A percentile compares a stretch with the other conserved stretches of the same genome.
Conservation (phyloP, 306 rosid species). For the Cucurbita moschata region DNA sequence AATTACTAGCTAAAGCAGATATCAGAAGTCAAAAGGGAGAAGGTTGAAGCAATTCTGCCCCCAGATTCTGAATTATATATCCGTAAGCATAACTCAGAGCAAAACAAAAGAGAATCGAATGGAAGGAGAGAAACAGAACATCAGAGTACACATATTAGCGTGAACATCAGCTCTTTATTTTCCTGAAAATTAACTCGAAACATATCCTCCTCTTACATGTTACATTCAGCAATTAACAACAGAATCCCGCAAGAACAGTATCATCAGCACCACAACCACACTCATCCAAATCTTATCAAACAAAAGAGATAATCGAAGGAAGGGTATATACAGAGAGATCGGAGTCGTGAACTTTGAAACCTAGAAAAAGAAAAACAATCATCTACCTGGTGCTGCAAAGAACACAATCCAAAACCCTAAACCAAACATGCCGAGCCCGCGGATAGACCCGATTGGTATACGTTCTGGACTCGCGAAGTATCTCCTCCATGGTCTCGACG, state of each 20-base stretch:
- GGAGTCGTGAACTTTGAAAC: neutral
- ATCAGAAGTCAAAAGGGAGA: neutral
- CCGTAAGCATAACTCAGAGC: too few relatives aligned
- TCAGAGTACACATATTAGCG: neutral
- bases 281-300: neutral
- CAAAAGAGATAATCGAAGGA: neutral
- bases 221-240: neutral
- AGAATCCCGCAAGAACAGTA: neutral
- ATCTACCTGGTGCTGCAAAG: constrained; percentile 54
- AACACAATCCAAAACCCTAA: constrained; percentile 44
- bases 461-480: constrained; percentile 31
- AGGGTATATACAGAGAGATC: neutral
- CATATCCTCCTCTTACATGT: neutral
- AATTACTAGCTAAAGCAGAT: neutral
- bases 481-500: constrained; percentile 52
- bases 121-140: neutral
- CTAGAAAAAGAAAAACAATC: neutral
- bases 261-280: neutral
- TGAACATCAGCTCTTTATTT: neutral
- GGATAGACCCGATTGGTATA: constrained; percentile 41
- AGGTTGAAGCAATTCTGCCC: neutral
- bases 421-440: constrained; percentile 46
- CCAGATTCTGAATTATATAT: neutral
- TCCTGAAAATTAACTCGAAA: neutral
- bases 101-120: neutral